phyloP scores from a whole-genome alignment of 345 rosid species.

The Eucalyptus tenuipes region DNA sequence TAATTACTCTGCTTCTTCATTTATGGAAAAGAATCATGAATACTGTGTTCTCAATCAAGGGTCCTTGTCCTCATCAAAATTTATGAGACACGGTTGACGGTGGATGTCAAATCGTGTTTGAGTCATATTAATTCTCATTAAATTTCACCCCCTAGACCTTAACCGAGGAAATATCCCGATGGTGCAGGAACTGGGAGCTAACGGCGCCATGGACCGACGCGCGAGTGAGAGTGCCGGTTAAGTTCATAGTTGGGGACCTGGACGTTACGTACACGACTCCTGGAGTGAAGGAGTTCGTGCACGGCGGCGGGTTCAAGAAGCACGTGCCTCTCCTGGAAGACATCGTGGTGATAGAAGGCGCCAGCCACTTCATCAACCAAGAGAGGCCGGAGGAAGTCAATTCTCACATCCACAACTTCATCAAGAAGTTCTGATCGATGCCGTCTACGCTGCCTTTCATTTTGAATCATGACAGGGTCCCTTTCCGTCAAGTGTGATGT shows the following conservation, averaged over 20 bases:
- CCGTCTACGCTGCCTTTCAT: not conserved
- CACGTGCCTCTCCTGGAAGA: slow-evolving; percentile 50
- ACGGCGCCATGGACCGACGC: slow-evolving; percentile 57
- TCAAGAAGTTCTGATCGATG: slow-evolving; percentile 19
- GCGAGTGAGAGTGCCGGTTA: slow-evolving; percentile 49
- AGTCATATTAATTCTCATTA: not conserved
- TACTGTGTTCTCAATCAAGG: not conserved
- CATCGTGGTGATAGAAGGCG: slow-evolving; percentile 49
- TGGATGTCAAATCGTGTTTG: not conserved
- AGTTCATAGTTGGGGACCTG: slow-evolving; percentile 46
- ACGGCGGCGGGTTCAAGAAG: slow-evolving; percentile 30
- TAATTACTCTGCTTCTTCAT: not conserved
- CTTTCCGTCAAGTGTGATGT: not conserved
- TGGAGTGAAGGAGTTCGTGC: slow-evolving; percentile 44
- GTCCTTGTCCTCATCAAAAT: not conserved
- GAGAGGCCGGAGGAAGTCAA: slow-evolving; percentile 55
- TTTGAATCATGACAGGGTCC: not conserved
- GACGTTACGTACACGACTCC: slow-evolving; percentile 62
- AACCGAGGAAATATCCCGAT: not conserved
- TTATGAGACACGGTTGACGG: not conserved
- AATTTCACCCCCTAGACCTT: not conserved
- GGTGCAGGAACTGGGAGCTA: slow-evolving; percentile 67
- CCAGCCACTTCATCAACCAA: slow-evolving; percentile 61
- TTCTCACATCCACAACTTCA: slow-evolving; percentile 34
- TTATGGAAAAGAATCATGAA: not conserved